Evolutionary conservation across 2,329 filamentous ascomycete genomes (phyloP), one percentile per base, ranked within the genome.

Genomic region (Pseudogymnoascus sp.): DNA sequence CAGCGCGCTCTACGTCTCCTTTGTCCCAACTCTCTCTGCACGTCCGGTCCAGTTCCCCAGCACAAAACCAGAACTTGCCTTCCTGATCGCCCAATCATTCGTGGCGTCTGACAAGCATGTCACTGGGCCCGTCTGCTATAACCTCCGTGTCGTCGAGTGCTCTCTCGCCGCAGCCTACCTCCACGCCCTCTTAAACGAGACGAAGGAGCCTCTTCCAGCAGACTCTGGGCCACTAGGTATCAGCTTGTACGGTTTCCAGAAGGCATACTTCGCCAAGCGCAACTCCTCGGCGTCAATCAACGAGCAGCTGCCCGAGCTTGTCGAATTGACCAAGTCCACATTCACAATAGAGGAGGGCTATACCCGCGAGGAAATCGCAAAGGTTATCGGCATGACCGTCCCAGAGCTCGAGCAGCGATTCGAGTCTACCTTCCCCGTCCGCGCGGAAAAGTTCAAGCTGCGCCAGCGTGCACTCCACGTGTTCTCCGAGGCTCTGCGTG

Each of bases 141-240:
- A 99, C 74, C 83, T 99, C 22, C 88, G 94, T 28, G 94, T 99
- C 1, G 94, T 97, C 37, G 94, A 99, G 76, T 95, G 91, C 77
- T 94, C 89, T 60, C 81, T 99, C 32, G 94, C 94, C 2, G 91
- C 94, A 2, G 82, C 81, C 22, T 85, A 83, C 69, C 78, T 87
- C 63, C 79, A 86, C 66, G 81, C 83, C 25, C 76, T 78, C 25
- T 75, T 85, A 62, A 83, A 81, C 72, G 80, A 82, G 9, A 70
- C 78, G 0, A 78, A 78, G 35, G 85, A 83, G 0, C 73, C 77
- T 30, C 83, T 97, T 0, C 86, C 90, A 16, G 76, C 81, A 61
- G 94, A 99, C 73, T 85, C 86, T 4, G 89, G 88, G 3, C 93
- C 94, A 0, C 80, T 97, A 7, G 90, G 89, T 7, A 84, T 90